These are phyloP conservation scores for Agaricus blazei DNA, from an alignment of 768 basidiomycete genomes.

Conservation along the genomic window DNA sequence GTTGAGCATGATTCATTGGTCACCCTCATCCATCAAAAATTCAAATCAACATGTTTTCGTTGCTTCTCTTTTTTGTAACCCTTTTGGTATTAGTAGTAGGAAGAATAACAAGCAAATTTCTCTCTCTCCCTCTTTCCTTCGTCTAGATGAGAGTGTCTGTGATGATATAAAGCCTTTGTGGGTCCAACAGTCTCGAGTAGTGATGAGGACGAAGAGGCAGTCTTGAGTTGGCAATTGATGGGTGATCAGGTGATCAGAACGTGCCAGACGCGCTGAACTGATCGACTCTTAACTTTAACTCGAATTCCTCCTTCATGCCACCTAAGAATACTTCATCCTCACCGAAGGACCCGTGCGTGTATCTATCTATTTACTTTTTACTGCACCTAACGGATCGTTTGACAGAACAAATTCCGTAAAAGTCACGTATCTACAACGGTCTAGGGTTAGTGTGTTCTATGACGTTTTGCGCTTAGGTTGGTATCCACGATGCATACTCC, in stretches of 20 bases:
- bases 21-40: too few relatives aligned
- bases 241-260: not conserved
- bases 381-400: not conserved
- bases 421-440: conserved; percentile 1
- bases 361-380: not conserved
- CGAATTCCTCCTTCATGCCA: conserved; percentile 1
- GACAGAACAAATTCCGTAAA: not conserved
- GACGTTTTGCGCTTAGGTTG: not conserved
- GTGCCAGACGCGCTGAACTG: not conserved
- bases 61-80: too few relatives aligned
- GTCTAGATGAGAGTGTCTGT: too few relatives aligned
- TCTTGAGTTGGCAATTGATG: not conserved
- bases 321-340: not conserved
- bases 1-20: too few relatives aligned
- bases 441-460: not conserved
- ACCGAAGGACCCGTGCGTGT: not conserved
- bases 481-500: not conserved
- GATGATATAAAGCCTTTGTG: too few relatives aligned
- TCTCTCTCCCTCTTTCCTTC: too few relatives aligned
- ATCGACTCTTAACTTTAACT: not conserved
- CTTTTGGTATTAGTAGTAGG: too few relatives aligned
- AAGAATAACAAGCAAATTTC: too few relatives aligned
- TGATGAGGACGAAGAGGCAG: too few relatives aligned
- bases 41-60: too few relatives aligned
- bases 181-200: too few relatives aligned